Evolutionary conservation across 257 asterid genomes (phyloP).

Genomic region (Solanum etuberosum): DNA sequence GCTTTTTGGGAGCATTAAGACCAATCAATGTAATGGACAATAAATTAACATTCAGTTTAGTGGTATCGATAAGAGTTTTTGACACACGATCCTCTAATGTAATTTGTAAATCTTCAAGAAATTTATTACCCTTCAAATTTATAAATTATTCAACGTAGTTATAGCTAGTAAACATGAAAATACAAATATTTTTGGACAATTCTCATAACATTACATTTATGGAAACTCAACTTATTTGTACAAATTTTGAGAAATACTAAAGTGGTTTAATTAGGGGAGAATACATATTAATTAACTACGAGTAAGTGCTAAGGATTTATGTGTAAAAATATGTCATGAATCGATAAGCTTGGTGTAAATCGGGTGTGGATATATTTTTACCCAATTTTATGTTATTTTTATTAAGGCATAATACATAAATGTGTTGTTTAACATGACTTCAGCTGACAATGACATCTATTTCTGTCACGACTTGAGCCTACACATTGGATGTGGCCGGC

Average conservation of each 20-base stretch:
- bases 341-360: neutral
- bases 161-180: neutral
- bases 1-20: neutral
- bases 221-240: neutral
- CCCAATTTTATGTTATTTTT: no score
- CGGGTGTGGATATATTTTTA: neutral
- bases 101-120: neutral
- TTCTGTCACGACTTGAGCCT: no score
- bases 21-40: neutral
- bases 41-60: neutral
- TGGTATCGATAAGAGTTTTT: neutral
- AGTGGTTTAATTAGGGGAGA: neutral
- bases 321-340: neutral
- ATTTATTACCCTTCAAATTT: neutral
- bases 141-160: neutral
- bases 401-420: neutral
- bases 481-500: no score
- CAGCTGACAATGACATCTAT: neutral
- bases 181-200: neutral
- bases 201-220: neutral
- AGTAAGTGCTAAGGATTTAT: neutral
- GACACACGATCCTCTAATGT: neutral
- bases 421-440: no score
- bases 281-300: neutral
- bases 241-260: neutral